Evolutionary conservation across 164 flowering plant species (phyloP), one percentile per base, ranked within the genome.

Genomic region (Platanus orientalis): DNA sequence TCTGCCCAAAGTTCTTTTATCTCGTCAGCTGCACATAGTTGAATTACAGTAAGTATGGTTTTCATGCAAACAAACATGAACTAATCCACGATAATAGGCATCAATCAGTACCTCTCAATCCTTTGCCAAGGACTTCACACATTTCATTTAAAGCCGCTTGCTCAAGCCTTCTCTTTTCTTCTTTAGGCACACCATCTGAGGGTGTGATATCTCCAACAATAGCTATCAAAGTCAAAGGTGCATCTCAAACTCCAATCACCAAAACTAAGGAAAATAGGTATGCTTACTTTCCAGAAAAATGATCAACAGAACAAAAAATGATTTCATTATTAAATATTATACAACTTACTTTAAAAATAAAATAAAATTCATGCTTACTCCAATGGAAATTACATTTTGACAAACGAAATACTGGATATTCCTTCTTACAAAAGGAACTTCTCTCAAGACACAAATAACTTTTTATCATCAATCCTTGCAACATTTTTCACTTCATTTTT

Each of bases 151-250:
- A 83, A 57, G 98, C 98, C 66, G 79, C 90, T 60, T 70, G 81
- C 76, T 94, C 98, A 51, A 64, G 65, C 76, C 93, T 79, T 61
- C 86, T 91, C 79, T 90, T 94, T 72, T 87, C 96, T 64, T 61
- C 81, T 78, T 94, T 94, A 17, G 97, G 97, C 52, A 90, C 86
- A 57, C 87, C 87, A 75, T 94, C 98, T 24, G 95, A 81, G 39
- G 97, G 98, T 42, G 97, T 90, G 80, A 94, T 94, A 78, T 94
- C 98, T 52, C 98, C 98, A 74, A 91, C 98, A 76, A 94, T 94
- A 66, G 98, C 98, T 93, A 61, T 58, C 54, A 48, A 72, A 72
- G 36, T 42, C 27, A 64, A 66, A 68, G 39, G 5, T 28, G 47
- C 30, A 60, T 50, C 34, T 62, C 62, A 67, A 51, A 51, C 45